A percentile compares a stretch with the other conserved stretches of the same genome.
phyloP scores from a whole-genome alignment of 306 rosid species.

The apple (Malus domestica) region DNA sequence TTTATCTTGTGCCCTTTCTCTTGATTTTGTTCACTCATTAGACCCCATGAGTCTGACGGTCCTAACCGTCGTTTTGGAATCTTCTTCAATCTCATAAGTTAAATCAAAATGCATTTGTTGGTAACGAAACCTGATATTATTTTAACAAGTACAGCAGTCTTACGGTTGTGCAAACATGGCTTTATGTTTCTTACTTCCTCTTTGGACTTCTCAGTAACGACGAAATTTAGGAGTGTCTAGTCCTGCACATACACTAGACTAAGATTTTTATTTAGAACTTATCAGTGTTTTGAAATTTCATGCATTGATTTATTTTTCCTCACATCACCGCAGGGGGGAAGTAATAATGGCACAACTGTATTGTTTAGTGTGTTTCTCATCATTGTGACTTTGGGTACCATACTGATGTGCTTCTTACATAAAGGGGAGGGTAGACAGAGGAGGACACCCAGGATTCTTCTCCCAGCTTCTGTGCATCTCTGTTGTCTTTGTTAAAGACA shows the following conservation, averaged over 20 bases:
- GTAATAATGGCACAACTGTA: conserved; percentile 50
- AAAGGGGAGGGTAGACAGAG: conserved; percentile 42
- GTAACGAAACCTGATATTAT: neutral
- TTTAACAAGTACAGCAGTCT: neutral
- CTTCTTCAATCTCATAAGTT: neutral
- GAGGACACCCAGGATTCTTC: conserved; percentile 29
- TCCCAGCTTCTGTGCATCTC: conserved; percentile 31
- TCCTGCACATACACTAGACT: neutral
- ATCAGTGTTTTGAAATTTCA: neutral
- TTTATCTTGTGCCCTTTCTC: neutral
- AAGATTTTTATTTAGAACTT: neutral
- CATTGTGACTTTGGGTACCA: conserved; percentile 61
- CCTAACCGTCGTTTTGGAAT: neutral
- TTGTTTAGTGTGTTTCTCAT: conserved; percentile 73
- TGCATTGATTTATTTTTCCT: conserved; percentile 11
- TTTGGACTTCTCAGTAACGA: neutral
- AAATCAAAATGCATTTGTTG: neutral
- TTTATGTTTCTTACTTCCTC: neutral
- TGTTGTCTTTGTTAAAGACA: conserved; percentile 48
- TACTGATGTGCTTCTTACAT: conserved; percentile 71
- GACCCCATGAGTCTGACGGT: neutral
- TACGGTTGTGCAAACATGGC: neutral
- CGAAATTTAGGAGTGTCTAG: neutral
- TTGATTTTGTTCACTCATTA: neutral
- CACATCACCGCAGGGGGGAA: conserved; percentile 55